phyloP scores from a whole-genome alignment of 306 rosid species.

The Cucurbita pepo region DNA sequence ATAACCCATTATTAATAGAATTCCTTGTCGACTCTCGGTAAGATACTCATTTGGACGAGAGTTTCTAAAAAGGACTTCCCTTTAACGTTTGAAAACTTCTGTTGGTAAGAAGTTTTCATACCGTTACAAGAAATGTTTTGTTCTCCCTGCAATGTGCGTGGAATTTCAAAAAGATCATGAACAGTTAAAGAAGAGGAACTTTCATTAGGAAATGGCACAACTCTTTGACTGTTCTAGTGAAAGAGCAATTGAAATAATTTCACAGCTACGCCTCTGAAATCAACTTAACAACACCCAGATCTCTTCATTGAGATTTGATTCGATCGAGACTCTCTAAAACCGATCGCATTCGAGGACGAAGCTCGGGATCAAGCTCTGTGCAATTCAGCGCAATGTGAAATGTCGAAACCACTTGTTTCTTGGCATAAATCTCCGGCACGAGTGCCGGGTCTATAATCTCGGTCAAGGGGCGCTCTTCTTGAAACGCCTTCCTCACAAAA shows the following conservation, averaged over 20 bases:
- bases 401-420: slow-evolving; percentile 46
- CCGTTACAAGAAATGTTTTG: no score
- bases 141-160: no score
- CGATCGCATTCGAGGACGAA: slow-evolving; percentile 62
- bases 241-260: slow-evolving; percentile 3
- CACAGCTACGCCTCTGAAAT: not conserved
- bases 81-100: no score
- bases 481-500: slow-evolving; percentile 41
- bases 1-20: no score
- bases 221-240: not conserved
- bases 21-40: no score
- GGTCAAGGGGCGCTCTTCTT: slow-evolving; percentile 40
- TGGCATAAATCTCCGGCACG: slow-evolving; percentile 43
- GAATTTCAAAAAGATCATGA: no score
- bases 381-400: slow-evolving; percentile 63
- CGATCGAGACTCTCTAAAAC: slow-evolving; percentile 57
- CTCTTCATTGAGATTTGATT: slow-evolving; percentile 14
- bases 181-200: not conserved
- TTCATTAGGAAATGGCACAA: not conserved
- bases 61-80: no score
- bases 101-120: no score
- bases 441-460: slow-evolving; percentile 61
- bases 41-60: no score
- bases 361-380: slow-evolving; percentile 55
- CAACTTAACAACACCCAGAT: not conserved